These are phyloP conservation scores for Cylindrotheca closterium DNA, from an alignment of 108 stramenopile genomes.

Conservation along the genomic window DNA sequence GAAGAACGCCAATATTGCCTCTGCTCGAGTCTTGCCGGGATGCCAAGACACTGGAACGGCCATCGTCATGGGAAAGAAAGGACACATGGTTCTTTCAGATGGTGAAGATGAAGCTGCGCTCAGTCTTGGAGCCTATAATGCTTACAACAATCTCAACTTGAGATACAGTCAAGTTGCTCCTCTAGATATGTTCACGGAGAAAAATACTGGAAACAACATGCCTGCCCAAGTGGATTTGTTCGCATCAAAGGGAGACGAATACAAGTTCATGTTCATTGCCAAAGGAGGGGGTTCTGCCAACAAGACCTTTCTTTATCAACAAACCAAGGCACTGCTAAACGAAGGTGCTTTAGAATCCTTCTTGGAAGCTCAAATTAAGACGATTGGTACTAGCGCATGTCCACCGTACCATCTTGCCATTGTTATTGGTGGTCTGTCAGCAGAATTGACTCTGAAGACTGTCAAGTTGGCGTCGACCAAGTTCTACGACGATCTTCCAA, in stretches of 20 bases:
- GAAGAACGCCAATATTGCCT: slow-evolving; percentile 95
- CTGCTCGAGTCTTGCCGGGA: slow-evolving; percentile 85
- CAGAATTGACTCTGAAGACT: slow-evolving; percentile 92
- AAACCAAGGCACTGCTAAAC: slow-evolving; percentile 94
- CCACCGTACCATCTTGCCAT: slow-evolving; percentile 96
- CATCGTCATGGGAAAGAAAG: slow-evolving; percentile 91
- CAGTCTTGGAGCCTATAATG: slow-evolving; percentile 86
- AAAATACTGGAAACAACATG: slow-evolving; percentile 92
- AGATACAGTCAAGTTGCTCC: slow-evolving; percentile 95
- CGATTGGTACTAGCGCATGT: slow-evolving; percentile 94
- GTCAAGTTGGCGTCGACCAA: slow-evolving; percentile 94
- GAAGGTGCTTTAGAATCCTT: slow-evolving; percentile 84
- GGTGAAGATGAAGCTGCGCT: slow-evolving; percentile 93
- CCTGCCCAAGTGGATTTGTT: slow-evolving; percentile 94
- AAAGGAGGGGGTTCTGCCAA: slow-evolving; percentile 97
- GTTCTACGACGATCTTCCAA: slow-evolving; percentile 92
- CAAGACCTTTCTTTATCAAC: slow-evolving; percentile 96
- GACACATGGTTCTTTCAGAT: slow-evolving; percentile 90
- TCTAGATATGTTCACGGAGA: slow-evolving; percentile 91
- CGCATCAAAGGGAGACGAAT: slow-evolving; percentile 82
- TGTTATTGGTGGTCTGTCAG: slow-evolving; percentile 92
- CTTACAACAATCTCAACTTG: slow-evolving; percentile 90
- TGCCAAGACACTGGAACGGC: slow-evolving; percentile 98
- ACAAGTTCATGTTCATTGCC: slow-evolving; percentile 94
- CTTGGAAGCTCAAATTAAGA: slow-evolving; percentile 90